A percentile compares a stretch with the other conserved stretches of the same genome.
Evolutionary conservation across 257 asterid genomes (phyloP).

Genomic region (Euphrasia confusa): DNA sequence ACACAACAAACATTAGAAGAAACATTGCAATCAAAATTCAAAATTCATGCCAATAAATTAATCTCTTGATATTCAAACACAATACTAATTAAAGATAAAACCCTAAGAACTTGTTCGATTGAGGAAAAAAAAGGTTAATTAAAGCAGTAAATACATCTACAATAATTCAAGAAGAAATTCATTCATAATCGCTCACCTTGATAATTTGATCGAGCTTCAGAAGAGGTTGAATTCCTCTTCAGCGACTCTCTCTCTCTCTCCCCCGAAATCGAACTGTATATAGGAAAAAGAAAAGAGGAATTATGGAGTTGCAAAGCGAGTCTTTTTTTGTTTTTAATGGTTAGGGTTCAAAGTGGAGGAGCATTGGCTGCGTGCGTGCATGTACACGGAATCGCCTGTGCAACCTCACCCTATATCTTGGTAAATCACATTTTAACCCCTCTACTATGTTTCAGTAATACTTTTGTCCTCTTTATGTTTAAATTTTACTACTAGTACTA

Average conservation of each 20-base stretch:
- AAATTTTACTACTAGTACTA: too few relatives aligned
- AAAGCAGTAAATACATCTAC: too few relatives aligned
- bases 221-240: background rate
- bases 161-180: too few relatives aligned
- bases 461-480: background rate
- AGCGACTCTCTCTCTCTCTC: slow-evolving; percentile 22
- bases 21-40: slow-evolving; percentile 3
- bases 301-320: slow-evolving; percentile 2
- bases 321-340: slow-evolving; percentile 8
- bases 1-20: background rate
- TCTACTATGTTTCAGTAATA: background rate
- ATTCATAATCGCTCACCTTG: slow-evolving; percentile 22
- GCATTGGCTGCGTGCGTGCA: slow-evolving; percentile 19
- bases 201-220: slow-evolving; percentile 9
- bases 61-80: slow-evolving; percentile 6
- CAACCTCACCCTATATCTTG: slow-evolving; percentile 3
- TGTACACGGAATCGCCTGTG: slow-evolving; percentile 15
- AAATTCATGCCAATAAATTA: background rate
- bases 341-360: slow-evolving; percentile 37
- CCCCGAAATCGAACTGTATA: slow-evolving; percentile 11
- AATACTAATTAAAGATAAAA: background rate
- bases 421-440: background rate
- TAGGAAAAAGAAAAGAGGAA: slow-evolving; percentile 18
- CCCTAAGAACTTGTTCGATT: too few relatives aligned
- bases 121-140: background rate